Evolutionary conservation across 495 filamentous ascomycete species (phyloP), one percentile per base, ranked within the genome.

Genomic region (Penicillium pancosmium): DNA sequence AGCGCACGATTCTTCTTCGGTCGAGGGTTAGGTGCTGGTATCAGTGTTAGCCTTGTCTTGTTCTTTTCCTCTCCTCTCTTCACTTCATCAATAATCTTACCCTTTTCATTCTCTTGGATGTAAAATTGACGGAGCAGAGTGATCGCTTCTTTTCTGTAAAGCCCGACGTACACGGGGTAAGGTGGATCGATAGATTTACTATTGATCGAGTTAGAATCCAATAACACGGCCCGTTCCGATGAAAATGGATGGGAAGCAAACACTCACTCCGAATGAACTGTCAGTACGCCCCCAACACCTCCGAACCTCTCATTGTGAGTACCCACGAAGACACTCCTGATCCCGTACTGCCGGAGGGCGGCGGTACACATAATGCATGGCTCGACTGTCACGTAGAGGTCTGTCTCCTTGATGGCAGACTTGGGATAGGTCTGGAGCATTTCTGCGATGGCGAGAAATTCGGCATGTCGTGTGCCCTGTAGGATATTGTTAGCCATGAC

Each of bases 301-400:
- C 94, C 94, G 77, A 98, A 98, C 47, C 93, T 88, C 66, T 97
- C 94, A 76, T 98, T 98, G 48, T 86, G 80, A 57, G 92, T 95
- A n/a, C 94, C 95, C 72, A 90, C 98, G 73, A 90, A 97, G 2
- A 98, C 94, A 52, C 82, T 85, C 54, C 87, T 81, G 67, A 98
- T 88, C 6, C 83, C 80, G 52, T 91, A 84, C 70, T 98, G 95
- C 31, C 90, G 86, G 33, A 98, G 81, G 27, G 92, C 83, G n/a
- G 91, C 92, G 2, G 94, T 93, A 68, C 94, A 98, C 94, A 98
- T 98, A 66, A 98, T 87, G 70, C 94, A 98, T 2, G 94, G 94
- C 70, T 98, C 94, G 50, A 98, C 93, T 0, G 94, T 98, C 34
- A 98, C 94, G 70, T 98, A 98, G 31, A 98, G 83, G 64, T 88